Evolutionary conservation across 495 filamentous ascomycete species (phyloP).

Genomic region (Cryomyces antarcticus): DNA sequence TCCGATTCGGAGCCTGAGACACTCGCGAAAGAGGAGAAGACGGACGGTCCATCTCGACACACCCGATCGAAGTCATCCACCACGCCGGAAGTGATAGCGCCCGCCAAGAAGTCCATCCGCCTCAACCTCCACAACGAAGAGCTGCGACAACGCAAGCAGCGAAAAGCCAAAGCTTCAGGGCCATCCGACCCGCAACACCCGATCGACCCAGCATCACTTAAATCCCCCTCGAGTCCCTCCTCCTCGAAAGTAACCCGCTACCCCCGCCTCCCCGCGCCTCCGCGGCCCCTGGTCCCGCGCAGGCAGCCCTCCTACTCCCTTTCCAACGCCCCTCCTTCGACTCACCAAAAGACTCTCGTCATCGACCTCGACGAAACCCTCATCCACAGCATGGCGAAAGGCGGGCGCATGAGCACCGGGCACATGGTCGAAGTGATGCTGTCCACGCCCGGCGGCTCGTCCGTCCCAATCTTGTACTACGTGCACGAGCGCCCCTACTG

Average conservation of each 20-base stretch:
- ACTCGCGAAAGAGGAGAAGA: slow-evolving; percentile 7
- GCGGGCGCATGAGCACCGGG: slow-evolving; percentile 82
- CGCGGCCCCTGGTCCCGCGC: slow-evolving; percentile 69
- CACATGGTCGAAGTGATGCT: slow-evolving; percentile 99
- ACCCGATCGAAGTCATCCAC: slow-evolving; percentile 30
- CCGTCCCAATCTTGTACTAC: slow-evolving; percentile 86
- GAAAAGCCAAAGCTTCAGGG: not conserved
- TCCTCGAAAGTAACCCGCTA: slow-evolving; percentile 55
- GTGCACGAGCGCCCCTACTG: slow-evolving; percentile 95
- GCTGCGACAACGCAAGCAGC: slow-evolving; percentile 34
- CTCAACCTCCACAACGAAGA: slow-evolving; percentile 86
- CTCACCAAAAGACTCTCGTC: slow-evolving; percentile 73
- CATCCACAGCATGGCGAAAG: slow-evolving; percentile 93
- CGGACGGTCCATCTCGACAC: slow-evolving; percentile 22
- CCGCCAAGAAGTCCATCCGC: slow-evolving; percentile 59
- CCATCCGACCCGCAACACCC: slow-evolving; percentile 9
- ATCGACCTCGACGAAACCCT: slow-evolving; percentile 92
- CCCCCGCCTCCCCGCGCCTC: slow-evolving; percentile 62
- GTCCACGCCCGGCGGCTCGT: slow-evolving; percentile 44
- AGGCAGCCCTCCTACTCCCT: slow-evolving; percentile 64
- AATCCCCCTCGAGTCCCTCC: slow-evolving; percentile 72
- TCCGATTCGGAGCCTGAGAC: slow-evolving; percentile 16
- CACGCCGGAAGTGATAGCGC: slow-evolving; percentile 37
- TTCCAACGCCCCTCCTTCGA: slow-evolving; percentile 21
- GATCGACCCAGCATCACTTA: slow-evolving; percentile 34